Base-by-base conservation (phyloP, 2,329 filamentous ascomycete genomes). In the Venturia carpophila region DNA sequence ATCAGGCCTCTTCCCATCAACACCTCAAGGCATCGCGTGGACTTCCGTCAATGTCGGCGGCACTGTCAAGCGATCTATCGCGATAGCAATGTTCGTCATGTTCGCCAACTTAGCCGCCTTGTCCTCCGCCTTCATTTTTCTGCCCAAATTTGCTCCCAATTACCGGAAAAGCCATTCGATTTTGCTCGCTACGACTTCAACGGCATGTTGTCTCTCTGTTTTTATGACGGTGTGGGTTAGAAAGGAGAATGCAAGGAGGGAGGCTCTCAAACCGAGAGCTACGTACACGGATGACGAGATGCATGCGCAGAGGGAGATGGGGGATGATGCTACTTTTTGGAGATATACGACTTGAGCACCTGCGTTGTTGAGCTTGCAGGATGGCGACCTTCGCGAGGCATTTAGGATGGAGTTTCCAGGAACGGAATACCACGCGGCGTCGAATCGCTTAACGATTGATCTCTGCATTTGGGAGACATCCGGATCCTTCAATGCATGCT, bases 161-260 rank as follows among this genome's bases (percentile, higher is more conserved):
- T 83, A 79, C 69, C 75, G 76, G 37, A 72, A 71, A 7, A 80
- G 80, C 1, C 79, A 82, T 67, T 73, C 73, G 34, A 78, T 79
- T 27, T 67, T 76, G 30, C 70, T 75, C 6, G 73, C 73, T 68
- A 81, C 84, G 78, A 79, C 79, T 27, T 76, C 80, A 66, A 66
- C 78, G 58, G 75, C 86, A 15, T 81, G 78, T 56, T 71, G 5
- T n/a, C 11, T 63, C 15, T 30, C 62, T 19, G n/a, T 79, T 60
- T 75, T 81, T 69, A 86, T 87, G 84, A 83, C 82, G 24, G 71
- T 79, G 30, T 86, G 85, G 74, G 79, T 83, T 37, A 77, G 80
- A 52, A 73, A 77, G 49, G 84, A 87, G 76, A 87, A 87, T 67
- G 73, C 75, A 4, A 78, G 83, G 62, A 78, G 85, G 17, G 82